Conservation (phyloP, 2,329 filamentous ascomycete species). For the Colletotrichum caudatum region DNA sequence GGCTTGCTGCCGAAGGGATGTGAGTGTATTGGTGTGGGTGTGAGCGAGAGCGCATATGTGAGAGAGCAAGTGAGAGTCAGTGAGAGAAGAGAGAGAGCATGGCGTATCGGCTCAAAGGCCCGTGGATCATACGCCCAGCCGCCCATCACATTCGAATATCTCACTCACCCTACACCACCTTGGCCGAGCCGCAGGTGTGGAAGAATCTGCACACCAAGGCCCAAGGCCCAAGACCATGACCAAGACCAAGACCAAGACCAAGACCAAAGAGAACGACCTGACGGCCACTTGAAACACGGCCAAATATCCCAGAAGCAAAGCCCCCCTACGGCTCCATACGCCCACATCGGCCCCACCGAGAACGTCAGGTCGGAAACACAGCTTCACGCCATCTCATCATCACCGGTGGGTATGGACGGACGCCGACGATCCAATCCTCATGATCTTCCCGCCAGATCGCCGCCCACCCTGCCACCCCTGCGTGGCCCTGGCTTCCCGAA, state of each 20-base stretch:
- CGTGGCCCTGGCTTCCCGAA: slow-evolving; percentile 21
- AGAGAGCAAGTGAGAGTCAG: neutral
- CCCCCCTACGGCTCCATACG: slow-evolving; percentile 23
- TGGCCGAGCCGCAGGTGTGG: neutral
- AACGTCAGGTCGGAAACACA: slow-evolving; percentile 36
- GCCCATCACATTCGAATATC: slow-evolving; percentile 6
- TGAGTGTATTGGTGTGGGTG: neutral
- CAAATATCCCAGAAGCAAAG: slow-evolving; percentile 9
- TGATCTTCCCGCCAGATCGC: slow-evolving; percentile 38
- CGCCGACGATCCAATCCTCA: slow-evolving; percentile 38
- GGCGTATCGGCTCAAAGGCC: slow-evolving; percentile 7
- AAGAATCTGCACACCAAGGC: neutral
- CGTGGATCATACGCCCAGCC: neutral
- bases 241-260: no score
- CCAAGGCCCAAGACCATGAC: neutral
- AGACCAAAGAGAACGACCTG: slow-evolving; percentile 19
- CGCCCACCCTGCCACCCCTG: slow-evolving; percentile 25
- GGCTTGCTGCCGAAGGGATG: slow-evolving; percentile 18
- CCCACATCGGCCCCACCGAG: slow-evolving; percentile 33
- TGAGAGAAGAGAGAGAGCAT: neutral
- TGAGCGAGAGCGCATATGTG: neutral
- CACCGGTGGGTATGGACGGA: slow-evolving; percentile 24
- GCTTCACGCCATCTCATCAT: slow-evolving; percentile 38
- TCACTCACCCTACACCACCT: neutral
- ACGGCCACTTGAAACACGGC: slow-evolving; percentile 34